Percentiles rank a stretch among this genome's conserved stretches.
Evolutionary conservation across 2,329 filamentous ascomycete species (phyloP).

Genomic region (Lachnum nothofagi): DNA sequence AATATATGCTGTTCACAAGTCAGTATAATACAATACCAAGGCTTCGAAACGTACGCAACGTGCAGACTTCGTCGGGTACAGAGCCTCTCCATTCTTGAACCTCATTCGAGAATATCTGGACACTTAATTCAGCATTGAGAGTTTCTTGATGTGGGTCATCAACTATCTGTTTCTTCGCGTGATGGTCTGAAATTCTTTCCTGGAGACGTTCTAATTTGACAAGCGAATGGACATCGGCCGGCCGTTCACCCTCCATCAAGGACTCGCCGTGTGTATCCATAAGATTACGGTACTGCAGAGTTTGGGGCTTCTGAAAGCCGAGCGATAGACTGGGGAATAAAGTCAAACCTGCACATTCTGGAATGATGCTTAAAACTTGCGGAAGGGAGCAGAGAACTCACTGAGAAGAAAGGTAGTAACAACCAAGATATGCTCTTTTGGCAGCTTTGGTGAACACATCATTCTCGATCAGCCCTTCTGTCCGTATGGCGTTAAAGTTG

Average conservation of each 20-base stretch:
- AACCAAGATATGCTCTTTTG: slow-evolving; percentile 28
- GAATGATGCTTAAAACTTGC: background rate
- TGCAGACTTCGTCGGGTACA: slow-evolving; percentile 13
- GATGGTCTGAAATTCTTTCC: slow-evolving; percentile 16
- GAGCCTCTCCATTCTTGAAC: slow-evolving; percentile 22
- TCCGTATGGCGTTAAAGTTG: slow-evolving; percentile 19
- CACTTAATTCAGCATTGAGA: slow-evolving; percentile 23
- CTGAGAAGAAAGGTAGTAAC: slow-evolving; percentile 30
- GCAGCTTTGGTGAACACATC: slow-evolving; percentile 23
- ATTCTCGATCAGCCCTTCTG: slow-evolving; percentile 18
- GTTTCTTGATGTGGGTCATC: slow-evolving; percentile 14
- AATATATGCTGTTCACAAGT: slow-evolving; percentile 15
- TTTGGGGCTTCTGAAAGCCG: slow-evolving; percentile 26
- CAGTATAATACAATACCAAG: background rate
- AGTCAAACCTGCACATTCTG: background rate
- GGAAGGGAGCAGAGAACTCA: slow-evolving; percentile 10
- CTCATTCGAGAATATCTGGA: slow-evolving; percentile 24
- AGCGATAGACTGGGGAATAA: slow-evolving; percentile 15
- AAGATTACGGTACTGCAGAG: slow-evolving; percentile 22
- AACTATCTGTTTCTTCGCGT: slow-evolving; percentile 4
- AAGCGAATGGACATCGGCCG: slow-evolving; percentile 15
- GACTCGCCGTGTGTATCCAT: slow-evolving; percentile 19
- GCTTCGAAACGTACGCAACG: slow-evolving; percentile 16
- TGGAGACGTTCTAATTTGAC: slow-evolving; percentile 22
- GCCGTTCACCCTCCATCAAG: slow-evolving; percentile 11